Evolutionary conservation across 805 yeast genomes (phyloP), one percentile per base, ranked within the genome.

Genomic region (Sugiyamaella marilandica): DNA sequence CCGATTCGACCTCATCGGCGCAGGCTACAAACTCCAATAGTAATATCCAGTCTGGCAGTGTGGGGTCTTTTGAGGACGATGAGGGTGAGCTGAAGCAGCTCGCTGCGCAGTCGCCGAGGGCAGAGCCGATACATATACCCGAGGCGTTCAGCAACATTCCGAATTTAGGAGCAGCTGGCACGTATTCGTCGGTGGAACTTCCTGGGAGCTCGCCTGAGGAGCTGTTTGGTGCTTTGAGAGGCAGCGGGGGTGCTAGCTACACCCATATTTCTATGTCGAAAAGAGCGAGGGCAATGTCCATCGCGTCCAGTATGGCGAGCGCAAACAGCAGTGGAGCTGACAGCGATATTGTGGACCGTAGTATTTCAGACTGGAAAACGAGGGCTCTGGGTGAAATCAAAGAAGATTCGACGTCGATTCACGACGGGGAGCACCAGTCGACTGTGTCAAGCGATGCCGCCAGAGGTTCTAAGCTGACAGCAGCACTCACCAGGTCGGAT

Each of bases 131-230:
- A 19, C 34, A 29, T 5, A 43, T 49, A n/a, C 52, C 52, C 24
- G 51, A 47, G 10, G 41, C 31, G 10, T 39, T 39, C 19, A 39
- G 24, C 21, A 16, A 14, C 5, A 21, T 14, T 5, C 19, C 43
- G 13, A 19, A 19, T 16, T 11, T 14, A 16, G 43, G 24, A 21
- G 39, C 14, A 16, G 18, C 14, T n/a, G 39, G 14, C 16, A 14
- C 37, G 2, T 29, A 32, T 8, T 32, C 34, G 21, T 44, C 53
- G 13, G 18, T 32, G 2, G 53, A 50, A 4, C 34, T 39, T 13
- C 33, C 43, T 5, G 51, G 50, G 9, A 50, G 52, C 46, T 54
- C 57, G 9, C 57, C 54, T 9, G 57, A 54, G 8, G 57, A 54
- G n/a, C 46, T 52, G 7, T 54, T 47, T 26, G 54, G 54, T 2